Evolutionary conservation across 768 basidiomycete genomes (phyloP).

Genomic region (Coprinopsis sp.): DNA sequence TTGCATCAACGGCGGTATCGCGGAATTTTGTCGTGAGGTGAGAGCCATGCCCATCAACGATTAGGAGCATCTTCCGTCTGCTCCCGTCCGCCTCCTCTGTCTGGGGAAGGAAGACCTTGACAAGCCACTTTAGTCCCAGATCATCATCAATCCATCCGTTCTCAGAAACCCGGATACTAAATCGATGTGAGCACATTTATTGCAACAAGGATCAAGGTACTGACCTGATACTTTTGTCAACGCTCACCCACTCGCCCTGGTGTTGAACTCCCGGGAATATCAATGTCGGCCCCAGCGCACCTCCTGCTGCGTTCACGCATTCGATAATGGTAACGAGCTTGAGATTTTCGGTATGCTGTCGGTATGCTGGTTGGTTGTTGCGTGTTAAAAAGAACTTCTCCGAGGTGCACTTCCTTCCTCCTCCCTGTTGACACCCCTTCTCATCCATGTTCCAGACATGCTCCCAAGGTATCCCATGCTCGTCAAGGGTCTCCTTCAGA

Average conservation of each 20-base stretch:
- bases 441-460: conserved; percentile 33
- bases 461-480: conserved; percentile 21
- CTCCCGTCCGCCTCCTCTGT: not conserved
- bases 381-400: conserved; percentile 19
- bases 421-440: conserved; percentile 28
- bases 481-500: not conserved
- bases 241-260: too few relatives aligned
- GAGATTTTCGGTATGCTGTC: conserved; percentile 26
- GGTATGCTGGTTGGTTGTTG: conserved; percentile 11
- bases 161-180: conserved; percentile 18
- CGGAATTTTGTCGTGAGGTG: not conserved
- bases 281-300: conserved; percentile 20
- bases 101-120: conserved; percentile 17
- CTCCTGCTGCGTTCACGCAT: conserved; percentile 31
- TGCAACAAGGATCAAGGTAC: not conserved
- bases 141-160: conserved; percentile 24
- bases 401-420: conserved; percentile 20
- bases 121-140: conserved; percentile 17
- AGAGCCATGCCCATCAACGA: conserved; percentile 26
- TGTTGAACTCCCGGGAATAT: conserved; percentile 26
- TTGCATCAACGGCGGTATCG: not conserved
- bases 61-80: conserved; percentile 11
- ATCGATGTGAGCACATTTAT: not conserved
- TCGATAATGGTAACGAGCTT: conserved; percentile 40
- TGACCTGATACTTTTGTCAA: too few relatives aligned